Evolutionary conservation across 371 early-diverging fungal genomes (phyloP).

Genomic region (Mucor circinelloides): DNA sequence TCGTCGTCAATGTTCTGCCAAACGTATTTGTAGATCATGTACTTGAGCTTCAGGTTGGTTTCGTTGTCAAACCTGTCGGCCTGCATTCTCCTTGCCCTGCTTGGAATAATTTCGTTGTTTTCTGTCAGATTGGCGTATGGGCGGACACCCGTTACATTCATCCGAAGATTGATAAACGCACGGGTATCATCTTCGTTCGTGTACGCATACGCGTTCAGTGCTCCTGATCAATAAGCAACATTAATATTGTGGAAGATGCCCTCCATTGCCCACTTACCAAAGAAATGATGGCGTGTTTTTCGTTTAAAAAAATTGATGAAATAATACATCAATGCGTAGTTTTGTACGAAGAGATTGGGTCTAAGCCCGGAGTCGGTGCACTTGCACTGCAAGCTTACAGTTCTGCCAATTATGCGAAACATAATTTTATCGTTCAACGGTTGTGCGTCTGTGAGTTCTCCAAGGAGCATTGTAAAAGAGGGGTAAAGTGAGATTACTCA

Average conservation of each 20-base stretch:
- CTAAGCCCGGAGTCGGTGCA: neutral
- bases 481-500: too few species aligned
- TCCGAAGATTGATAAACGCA: neutral
- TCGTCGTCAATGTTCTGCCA: neutral
- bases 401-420: neutral
- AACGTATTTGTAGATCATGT: neutral
- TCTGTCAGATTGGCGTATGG: neutral
- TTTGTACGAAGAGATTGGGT: neutral
- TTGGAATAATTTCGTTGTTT: neutral
- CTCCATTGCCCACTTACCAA: neutral
- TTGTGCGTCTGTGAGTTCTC: neutral
- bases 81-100: neutral
- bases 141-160: neutral
- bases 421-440: neutral
- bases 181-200: neutral
- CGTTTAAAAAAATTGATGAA: neutral
- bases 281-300: neutral
- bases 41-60: neutral
- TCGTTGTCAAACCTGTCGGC: neutral
- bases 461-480: neutral
- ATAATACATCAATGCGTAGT: neutral
- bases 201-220: neutral
- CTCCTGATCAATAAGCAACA: neutral
- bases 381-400: neutral
- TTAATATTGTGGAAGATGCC: neutral